Percentiles rank a stretch among this genome's conserved stretches.
These are phyloP conservation scores for Penicillium verrucosum DNA, from an alignment of 2,329 filamentous ascomycete species.

Conservation along the genomic window DNA sequence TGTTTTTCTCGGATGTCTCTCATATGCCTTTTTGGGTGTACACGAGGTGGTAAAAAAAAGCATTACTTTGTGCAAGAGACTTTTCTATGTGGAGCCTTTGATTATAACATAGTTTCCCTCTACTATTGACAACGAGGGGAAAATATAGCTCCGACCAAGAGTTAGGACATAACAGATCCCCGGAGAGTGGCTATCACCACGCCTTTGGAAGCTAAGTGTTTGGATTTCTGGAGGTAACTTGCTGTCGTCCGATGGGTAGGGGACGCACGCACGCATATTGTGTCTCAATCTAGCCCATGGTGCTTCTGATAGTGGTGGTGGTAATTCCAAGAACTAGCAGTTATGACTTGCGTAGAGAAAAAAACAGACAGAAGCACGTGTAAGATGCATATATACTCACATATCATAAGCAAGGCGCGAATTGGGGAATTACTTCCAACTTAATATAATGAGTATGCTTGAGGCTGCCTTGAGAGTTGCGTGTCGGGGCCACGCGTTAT, in stretches of 20 bases:
- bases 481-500: conserved; percentile 14
- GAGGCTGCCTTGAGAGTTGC: conserved; percentile 5
- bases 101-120: conserved; percentile 4
- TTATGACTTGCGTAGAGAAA: conserved; percentile 10
- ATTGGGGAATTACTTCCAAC: neutral
- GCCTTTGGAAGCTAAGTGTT: neutral
- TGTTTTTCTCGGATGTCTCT: no score
- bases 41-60: no score
- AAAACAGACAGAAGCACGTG: conserved; percentile 11
- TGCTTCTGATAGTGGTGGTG: neutral
- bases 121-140: neutral
- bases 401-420: neutral
- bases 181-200: neutral
- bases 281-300: neutral
- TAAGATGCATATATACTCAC: conserved; percentile 6
- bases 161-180: neutral
- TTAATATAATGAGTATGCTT: neutral
- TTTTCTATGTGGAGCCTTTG: no score
- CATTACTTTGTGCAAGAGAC: no score
- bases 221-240: neutral
- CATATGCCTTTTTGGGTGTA: no score
- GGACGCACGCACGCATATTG: neutral
- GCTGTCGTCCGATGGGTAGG: neutral
- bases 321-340: neutral
- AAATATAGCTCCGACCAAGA: neutral